Evolutionary conservation across 129 eudicot species (phyloP).

Genomic region (Artemisia annua): DNA sequence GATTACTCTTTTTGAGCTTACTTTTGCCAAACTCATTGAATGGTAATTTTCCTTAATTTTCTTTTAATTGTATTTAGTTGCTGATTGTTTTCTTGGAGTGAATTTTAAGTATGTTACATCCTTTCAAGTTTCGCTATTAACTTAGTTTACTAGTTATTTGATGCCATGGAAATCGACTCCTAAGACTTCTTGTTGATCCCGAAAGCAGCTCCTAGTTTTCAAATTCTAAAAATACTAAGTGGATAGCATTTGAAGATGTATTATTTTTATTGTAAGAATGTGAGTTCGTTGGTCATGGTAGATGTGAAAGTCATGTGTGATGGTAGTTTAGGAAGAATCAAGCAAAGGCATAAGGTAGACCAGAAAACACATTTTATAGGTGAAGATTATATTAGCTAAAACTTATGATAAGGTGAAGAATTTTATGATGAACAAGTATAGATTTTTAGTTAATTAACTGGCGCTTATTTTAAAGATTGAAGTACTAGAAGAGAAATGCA

Average conservation of each 20-base stretch:
- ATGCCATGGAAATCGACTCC: not conserved
- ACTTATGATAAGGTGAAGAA: not conserved
- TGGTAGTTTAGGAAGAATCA: no score
- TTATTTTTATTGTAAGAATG: no score
- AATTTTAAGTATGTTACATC: not conserved
- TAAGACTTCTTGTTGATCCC: not conserved
- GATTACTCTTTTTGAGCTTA: conserved; percentile 95
- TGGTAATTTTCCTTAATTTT: conserved; percentile 47
- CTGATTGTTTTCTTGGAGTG: not conserved
- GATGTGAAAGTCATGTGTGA: no score
- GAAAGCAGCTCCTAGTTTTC: no score
- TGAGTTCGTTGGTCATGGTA: no score
- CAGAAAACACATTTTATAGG: no score
- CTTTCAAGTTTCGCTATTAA: not conserved
- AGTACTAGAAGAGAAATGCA: not conserved
- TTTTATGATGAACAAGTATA: not conserved
- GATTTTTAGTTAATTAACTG: not conserved
- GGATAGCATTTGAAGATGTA: no score
- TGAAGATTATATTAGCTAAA: not conserved
- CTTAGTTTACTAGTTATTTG: not conserved
- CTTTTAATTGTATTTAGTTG: not conserved
- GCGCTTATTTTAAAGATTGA: not conserved
- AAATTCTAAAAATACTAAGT: no score
- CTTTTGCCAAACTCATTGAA: conserved; percentile 79
- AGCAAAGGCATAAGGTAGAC: no score